phyloP scores from a whole-genome alignment of 2,329 filamentous ascomycete genomes.

The Ascochyta koolunga region DNA sequence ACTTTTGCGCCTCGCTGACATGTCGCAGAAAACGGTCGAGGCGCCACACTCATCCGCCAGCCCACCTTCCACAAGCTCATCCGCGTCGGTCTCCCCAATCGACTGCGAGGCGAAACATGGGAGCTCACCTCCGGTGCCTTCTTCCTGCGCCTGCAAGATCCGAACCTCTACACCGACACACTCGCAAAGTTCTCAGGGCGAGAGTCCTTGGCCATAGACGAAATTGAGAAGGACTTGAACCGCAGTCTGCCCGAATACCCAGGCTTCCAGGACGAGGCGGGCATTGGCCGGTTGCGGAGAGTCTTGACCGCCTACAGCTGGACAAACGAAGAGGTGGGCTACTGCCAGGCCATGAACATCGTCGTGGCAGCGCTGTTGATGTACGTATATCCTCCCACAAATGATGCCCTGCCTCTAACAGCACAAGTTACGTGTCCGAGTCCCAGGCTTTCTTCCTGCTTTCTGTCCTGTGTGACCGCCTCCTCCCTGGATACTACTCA shows the following conservation, averaged over 20 bases:
- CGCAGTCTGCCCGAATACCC: slow-evolving; percentile 96
- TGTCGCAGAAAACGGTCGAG: slow-evolving; percentile 79
- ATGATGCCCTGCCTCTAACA: slow-evolving; percentile 32
- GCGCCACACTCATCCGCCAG: slow-evolving; percentile 88
- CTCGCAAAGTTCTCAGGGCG: slow-evolving; percentile 81
- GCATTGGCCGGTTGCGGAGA: slow-evolving; percentile 84
- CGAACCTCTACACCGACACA: slow-evolving; percentile 82
- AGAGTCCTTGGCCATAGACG: slow-evolving; percentile 93
- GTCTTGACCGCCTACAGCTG: slow-evolving; percentile 98
- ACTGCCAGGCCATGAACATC: slow-evolving; percentile 99
- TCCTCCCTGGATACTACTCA: slow-evolving; percentile 96
- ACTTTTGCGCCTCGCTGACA: slow-evolving; percentile 22
- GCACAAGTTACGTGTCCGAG: slow-evolving; percentile 85
- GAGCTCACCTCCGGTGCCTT: slow-evolving; percentile 91
- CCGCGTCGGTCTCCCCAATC: slow-evolving; percentile 90
- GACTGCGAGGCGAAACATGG: slow-evolving; percentile 93
- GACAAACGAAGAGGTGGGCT: slow-evolving; percentile 93
- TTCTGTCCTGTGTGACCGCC: slow-evolving; percentile 86
- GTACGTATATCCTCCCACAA: slow-evolving; percentile 50
- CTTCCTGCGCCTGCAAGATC: slow-evolving; percentile 84
- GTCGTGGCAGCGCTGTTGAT: slow-evolving; percentile 97
- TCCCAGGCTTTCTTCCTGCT: slow-evolving; percentile 93
- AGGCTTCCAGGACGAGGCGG: slow-evolving; percentile 94
- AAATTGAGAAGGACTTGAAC: slow-evolving; percentile 98
- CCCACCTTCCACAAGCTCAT: slow-evolving; percentile 98